Percentiles rank a stretch among this genome's conserved stretches.
phyloP scores from a whole-genome alignment of 176 grass and related monocot species.

The barley (Hordeum vulgare) region MorexV3_pseudomolecules_assembly NC_058520.1:221570506-221571005 shows the following conservation, averaged over 20 bases:
- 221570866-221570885: too few relatives aligned
- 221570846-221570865: too few relatives aligned
- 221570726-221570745: too few relatives aligned
- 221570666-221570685: slow-evolving; percentile 62
- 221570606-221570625: slow-evolving; percentile 15
- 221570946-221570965: too few relatives aligned
- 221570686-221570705: slow-evolving; percentile 92
- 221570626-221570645: background rate
- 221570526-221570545: too few relatives aligned
- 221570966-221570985: too few relatives aligned
- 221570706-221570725: slow-evolving; percentile 93
- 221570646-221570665: slow-evolving; percentile 16
- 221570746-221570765: slow-evolving; percentile 62
- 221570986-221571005: too few relatives aligned
- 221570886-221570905: too few relatives aligned
- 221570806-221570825: slow-evolving; percentile 83
- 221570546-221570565: slow-evolving; percentile 99
- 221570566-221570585: slow-evolving; percentile 75
- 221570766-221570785: slow-evolving; percentile 77
- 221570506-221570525: too few relatives aligned
- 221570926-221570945: too few relatives aligned
- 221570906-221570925: too few relatives aligned
- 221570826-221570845: slow-evolving; percentile 95
- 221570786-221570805: slow-evolving; percentile 63
- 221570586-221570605: background rate